phyloP scores from a whole-genome alignment of 2,329 filamentous ascomycete genomes.

The Anisogramma anomala region DNA sequence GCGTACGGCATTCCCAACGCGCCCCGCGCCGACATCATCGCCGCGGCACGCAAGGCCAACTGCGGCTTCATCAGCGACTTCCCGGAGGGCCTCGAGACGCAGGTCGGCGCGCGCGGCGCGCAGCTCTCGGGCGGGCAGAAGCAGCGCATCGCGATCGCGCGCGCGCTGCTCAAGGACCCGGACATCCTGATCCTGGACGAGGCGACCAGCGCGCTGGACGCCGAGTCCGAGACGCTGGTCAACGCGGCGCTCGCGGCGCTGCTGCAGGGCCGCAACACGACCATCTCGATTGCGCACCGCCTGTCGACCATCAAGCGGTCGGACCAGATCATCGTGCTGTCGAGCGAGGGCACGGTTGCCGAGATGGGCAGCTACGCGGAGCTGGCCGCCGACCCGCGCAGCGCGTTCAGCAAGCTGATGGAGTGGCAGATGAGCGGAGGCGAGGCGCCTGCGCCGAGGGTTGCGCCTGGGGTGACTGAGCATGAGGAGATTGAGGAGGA shows the following conservation, averaged over 20 bases:
- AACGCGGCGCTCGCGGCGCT: slow-evolving; percentile 78
- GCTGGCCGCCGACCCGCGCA: slow-evolving; percentile 59
- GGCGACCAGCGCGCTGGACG: slow-evolving; percentile 88
- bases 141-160: slow-evolving; percentile 92
- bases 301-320: slow-evolving; percentile 93
- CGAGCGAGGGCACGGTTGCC: slow-evolving; percentile 74
- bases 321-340: slow-evolving; percentile 87
- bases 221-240: slow-evolving; percentile 91
- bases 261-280: slow-evolving; percentile 80
- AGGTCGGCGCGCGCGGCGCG: slow-evolving; percentile 81
- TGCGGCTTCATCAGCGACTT: slow-evolving; percentile 96
- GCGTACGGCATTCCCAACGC: slow-evolving; percentile 78
- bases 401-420: slow-evolving; percentile 92
- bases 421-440: slow-evolving; percentile 96
- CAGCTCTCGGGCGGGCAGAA: slow-evolving; percentile 95
- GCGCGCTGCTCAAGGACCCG: slow-evolving; percentile 86
- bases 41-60: slow-evolving; percentile 82
- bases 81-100: slow-evolving; percentile 87
- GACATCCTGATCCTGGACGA: slow-evolving; percentile 96
- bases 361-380: slow-evolving; percentile 78
- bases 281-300: slow-evolving; percentile 93
- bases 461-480: background rate
- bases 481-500: slow-evolving; percentile 5
- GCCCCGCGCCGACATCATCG: slow-evolving; percentile 66
- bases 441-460: slow-evolving; percentile 30